phyloP scores from a whole-genome alignment of 1,284 basidiomycete genomes.

The Ganoderma lucidum region DNA sequence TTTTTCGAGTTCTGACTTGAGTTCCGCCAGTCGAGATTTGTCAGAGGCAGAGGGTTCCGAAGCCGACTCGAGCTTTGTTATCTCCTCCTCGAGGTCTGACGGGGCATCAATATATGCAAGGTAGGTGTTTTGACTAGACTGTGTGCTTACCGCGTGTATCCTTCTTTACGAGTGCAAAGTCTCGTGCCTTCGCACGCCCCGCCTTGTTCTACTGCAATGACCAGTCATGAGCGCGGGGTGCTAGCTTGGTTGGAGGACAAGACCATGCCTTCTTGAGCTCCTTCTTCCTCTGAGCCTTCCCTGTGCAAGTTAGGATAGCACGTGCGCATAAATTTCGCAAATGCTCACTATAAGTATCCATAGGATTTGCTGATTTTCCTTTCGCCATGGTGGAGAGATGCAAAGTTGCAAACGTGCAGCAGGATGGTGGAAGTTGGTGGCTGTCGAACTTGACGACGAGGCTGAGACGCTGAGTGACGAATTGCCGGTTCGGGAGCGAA shows the following conservation, averaged over 20 bases:
- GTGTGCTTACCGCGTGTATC: constrained; percentile 74
- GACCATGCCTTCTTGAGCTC: constrained; percentile 86
- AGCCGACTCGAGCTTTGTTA: constrained; percentile 64
- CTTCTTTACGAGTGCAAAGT: constrained; percentile 87
- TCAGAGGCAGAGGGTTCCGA: constrained; percentile 55
- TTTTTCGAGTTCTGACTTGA: constrained; percentile 81
- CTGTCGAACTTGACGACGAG: constrained; percentile 7
- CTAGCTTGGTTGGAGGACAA: neutral
- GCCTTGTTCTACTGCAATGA: constrained; percentile 84
- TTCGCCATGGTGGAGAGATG: constrained; percentile 69
- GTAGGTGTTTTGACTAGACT: neutral
- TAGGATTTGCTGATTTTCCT: constrained; percentile 83
- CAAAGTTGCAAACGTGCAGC: constrained; percentile 6
- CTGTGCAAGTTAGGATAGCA: constrained; percentile 46
- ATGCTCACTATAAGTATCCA: constrained; percentile 79
- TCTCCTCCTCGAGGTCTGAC: constrained; percentile 75
- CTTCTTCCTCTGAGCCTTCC: constrained; percentile 88
- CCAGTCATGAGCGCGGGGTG: constrained; percentile 19
- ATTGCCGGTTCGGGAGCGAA: constrained; percentile 30
- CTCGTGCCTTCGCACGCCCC: constrained; percentile 78
- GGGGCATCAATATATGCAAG: neutral
- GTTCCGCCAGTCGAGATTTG: constrained; percentile 62
- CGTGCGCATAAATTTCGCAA: neutral
- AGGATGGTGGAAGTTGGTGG: neutral
- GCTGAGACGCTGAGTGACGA: neutral